Base-by-base conservation (phyloP, 805 yeast species). In the Cyberlindnera maritima region DNA sequence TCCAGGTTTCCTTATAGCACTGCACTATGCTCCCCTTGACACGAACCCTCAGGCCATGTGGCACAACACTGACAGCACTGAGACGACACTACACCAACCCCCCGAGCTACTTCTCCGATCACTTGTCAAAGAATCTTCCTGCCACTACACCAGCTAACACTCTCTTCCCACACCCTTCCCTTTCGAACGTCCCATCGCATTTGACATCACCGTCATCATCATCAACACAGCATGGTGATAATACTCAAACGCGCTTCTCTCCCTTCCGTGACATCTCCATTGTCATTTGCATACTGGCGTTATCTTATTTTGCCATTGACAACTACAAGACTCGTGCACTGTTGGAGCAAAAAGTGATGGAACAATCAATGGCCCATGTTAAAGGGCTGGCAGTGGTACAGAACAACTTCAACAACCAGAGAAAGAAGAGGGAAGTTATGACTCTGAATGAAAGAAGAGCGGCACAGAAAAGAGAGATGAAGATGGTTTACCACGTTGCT, bases 401-500 rank as follows among this genome's bases (percentile, higher is more conserved):
- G 56, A 69, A 72, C 36, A 77, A 76, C 54, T 74, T 73, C 59
- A 70, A 75, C 40, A 72, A 70, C 25, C 76, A 75, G 38, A 68
- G 77, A 48, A 77, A 76, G 64, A 75, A 76, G 58, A 67, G 76
- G 42, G 83, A 79, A 43, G 53, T 75, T 12, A 78, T 76, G 52
- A 65, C 75, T n/a, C 56, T 79, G 25, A 74, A 77, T 50, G 83
- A 79, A 51, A 65, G 85, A 15, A 70, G 71, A 44, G 72, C 69
- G 12, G 67, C 66, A n/a, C 69, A 63, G 57, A 74, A 62, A 63
- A 69, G 71, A 50, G 83, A 69, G 59, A 75, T 70, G 68, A 81
- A 79, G 63, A 78, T 83, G 85, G 72, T 77, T 4, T 66, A 83
- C 59, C 92, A 85, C 58, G 73, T 85, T 35, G 88, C 87, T 2